Evolutionary conservation across 1,139 yeast species (phyloP), one percentile per base, ranked within the genome.

Genomic region (Arxiozyma slooffiae): DNA sequence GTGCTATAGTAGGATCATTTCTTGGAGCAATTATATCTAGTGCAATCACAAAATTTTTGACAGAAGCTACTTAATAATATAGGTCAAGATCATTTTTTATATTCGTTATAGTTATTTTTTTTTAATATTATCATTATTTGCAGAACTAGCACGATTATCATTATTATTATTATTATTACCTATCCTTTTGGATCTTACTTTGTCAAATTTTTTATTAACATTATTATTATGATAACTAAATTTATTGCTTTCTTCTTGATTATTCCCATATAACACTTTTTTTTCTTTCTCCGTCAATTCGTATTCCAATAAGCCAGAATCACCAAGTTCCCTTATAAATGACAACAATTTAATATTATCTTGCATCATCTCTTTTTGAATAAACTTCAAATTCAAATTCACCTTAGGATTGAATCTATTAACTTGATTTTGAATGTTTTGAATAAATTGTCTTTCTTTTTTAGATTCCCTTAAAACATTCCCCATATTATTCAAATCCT

Each of bases 271-370:
- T n/a, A 67, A 49, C 40, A 57, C 58, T n/a, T 55, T 57, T 46
- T 64, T 67, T 47, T 67, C 70, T 16, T 56, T 55, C 18, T 59
- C 60, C 8, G 62, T 60, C 41, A 67, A 53, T 48, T 60, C 66
- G 52, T 63, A 60, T 21, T 62, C 61, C 18, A 67, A 48, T 17
- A 60, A 49, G 7, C 57, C 53, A 16, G 61, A 59, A 52, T 67
- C 68, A 7, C 70, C 70, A 22, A 67, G 48, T 45, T 64, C 63
- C 45, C 58, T 58, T 18, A 67, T 66, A 46, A 67, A 63, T 18
- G 61, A 55, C 38, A 67, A 46, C 1, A 67, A 47, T 38, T 60
- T 59, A 7, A 52, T 47, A 50, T 67, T 67, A 44, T 67, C 68
- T 23, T 54, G 54, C 14, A 62, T 62, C 61, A 65, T 59, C 40